Conservation (phyloP, 331 rosid genomes). For the Rosa hybrid region DNA sequence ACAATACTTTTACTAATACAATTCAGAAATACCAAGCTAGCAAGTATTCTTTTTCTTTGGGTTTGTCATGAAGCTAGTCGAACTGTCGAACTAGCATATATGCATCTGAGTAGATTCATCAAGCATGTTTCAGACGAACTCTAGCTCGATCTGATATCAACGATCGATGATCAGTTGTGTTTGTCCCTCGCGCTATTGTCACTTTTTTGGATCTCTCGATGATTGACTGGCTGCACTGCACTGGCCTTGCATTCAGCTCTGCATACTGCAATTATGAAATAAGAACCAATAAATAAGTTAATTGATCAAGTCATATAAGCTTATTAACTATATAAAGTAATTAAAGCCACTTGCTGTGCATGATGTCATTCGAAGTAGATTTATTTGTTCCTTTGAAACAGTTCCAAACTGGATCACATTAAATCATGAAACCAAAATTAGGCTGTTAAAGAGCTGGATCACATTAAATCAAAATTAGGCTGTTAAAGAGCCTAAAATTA, state of each 20-base stretch:
- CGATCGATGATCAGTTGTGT: background rate
- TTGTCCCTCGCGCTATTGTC: background rate
- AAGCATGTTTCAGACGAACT: background rate
- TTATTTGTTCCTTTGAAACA: slow-evolving; percentile 44
- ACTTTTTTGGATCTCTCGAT: slow-evolving; percentile 32
- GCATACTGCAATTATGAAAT: slow-evolving; percentile 49
- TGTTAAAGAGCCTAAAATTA: background rate
- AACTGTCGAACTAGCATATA: background rate
- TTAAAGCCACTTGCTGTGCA: slow-evolving; percentile 8
- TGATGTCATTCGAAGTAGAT: slow-evolving; percentile 29
- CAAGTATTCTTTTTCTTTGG: no score
- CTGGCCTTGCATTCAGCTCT: slow-evolving; percentile 53
- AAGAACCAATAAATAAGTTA: background rate
- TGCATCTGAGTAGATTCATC: background rate
- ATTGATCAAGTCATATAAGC: background rate
- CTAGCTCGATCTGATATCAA: background rate
- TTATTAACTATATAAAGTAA: background rate
- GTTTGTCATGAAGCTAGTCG: background rate
- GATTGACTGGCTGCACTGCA: slow-evolving; percentile 47
- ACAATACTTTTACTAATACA: no score
- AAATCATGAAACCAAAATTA: background rate
- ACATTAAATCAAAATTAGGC: background rate
- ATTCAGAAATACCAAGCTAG: background rate
- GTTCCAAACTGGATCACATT: slow-evolving; percentile 33
- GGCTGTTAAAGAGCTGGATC: background rate